Conservation (phyloP, 1,284 basidiomycete genomes). For the Leccinum pachyderme region DNA sequence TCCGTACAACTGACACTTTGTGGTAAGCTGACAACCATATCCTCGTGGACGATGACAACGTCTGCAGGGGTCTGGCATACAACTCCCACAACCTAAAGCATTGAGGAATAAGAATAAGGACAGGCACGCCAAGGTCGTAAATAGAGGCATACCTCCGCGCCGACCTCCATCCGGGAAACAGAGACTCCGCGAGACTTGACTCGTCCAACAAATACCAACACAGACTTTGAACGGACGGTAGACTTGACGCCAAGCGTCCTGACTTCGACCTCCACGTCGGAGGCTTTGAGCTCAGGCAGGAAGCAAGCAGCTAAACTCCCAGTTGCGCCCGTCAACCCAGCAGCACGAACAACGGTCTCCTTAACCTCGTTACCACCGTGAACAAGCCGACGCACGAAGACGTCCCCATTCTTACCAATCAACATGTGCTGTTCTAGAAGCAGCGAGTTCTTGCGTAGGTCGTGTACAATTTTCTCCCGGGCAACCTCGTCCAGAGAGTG, state of each 20-base stretch:
- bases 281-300: conserved; percentile 11
- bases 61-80: conserved; percentile 15
- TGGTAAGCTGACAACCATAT: conserved; percentile 16
- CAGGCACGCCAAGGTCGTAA: not conserved
- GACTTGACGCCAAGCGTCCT: conserved; percentile 13
- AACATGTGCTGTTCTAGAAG: conserved; percentile 32
- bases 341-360: conserved; percentile 9
- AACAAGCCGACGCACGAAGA: conserved; percentile 25
- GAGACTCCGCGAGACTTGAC: conserved; percentile 15
- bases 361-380: conserved; percentile 20
- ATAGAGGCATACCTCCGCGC: conserved; percentile 6
- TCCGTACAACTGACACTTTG: conserved; percentile 10
- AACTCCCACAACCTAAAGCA: conserved; percentile 16
- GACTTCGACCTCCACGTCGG: conserved; percentile 18
- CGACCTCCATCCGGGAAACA: conserved; percentile 6
- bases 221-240: conserved; percentile 4
- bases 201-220: conserved; percentile 12
- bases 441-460: conserved; percentile 26
- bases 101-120: not conserved
- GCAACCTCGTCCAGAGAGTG: conserved; percentile 24
- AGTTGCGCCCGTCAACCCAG: conserved; percentile 10
- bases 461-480: conserved; percentile 27
- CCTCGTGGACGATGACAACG: conserved; percentile 12
- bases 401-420: conserved; percentile 21
- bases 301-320: conserved; percentile 18